These are phyloP conservation scores for Magnusiomyces tetraspermus DNA, from an alignment of 1,139 yeast genomes.

Conservation along the genomic window DNA sequence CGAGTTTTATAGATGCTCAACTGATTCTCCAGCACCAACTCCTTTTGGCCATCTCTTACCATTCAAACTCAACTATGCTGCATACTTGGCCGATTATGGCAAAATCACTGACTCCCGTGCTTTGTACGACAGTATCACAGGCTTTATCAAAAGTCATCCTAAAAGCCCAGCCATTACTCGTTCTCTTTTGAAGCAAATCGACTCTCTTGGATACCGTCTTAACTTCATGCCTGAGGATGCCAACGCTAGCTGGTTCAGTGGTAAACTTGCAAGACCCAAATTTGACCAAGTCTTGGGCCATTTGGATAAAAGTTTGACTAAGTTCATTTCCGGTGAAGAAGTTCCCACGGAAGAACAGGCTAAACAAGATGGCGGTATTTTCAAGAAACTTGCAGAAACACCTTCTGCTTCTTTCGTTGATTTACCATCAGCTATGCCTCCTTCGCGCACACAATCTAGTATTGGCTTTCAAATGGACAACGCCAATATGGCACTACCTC, in stretches of 20 bases:
- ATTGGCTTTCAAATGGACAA: constrained; percentile 8
- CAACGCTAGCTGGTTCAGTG: constrained; percentile 51
- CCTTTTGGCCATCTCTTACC: constrained; percentile 47
- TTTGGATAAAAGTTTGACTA: constrained; percentile 65
- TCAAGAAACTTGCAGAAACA: constrained; percentile 47
- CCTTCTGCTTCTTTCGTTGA: constrained; percentile 16
- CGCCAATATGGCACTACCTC: not conserved
- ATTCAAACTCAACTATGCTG: constrained; percentile 54
- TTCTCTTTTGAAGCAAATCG: constrained; percentile 33
- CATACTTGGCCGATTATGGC: constrained; percentile 57
- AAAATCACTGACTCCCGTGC: constrained; percentile 46
- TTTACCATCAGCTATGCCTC: constrained; percentile 1
- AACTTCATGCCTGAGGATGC: constrained; percentile 29
- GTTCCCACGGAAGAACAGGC: constrained; percentile 21
- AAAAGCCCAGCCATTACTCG: constrained; percentile 38
- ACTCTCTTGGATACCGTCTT: constrained; percentile 26
- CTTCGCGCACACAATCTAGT: constrained; percentile 11
- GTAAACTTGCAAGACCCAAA: constrained; percentile 62
- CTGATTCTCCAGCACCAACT: constrained; percentile 23
- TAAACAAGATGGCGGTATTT: constrained; percentile 47
- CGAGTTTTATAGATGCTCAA: constrained; percentile 40
- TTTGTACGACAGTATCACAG: constrained; percentile 46
- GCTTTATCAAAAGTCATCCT: constrained; percentile 38
- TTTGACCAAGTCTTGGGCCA: constrained; percentile 84
- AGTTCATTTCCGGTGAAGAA: constrained; percentile 87